Evolutionary conservation across 192 early-diverging fungal species (phyloP), one percentile per base, ranked within the genome.

Genomic region (Coemansia sp.): DNA sequence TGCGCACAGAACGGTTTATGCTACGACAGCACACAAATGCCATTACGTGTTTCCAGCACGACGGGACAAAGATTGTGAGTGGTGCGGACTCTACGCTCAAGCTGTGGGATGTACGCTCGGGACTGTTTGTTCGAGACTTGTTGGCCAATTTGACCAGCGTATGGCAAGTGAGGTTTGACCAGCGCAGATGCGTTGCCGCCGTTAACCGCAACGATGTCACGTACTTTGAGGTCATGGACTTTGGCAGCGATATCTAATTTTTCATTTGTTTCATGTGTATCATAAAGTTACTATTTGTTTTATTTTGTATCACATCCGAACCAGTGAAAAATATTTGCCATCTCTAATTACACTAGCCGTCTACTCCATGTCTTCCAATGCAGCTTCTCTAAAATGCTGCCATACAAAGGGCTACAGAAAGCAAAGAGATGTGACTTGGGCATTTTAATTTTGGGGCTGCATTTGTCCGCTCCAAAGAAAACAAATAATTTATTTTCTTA

Each of bases 31-130:
- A 84, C 39, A 60, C 71, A 3, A 74, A 64, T 3, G 95, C 97
- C 8, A 99, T 99, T 50, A 99, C 97, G 2, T 98, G 96, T 65
- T 97, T 99, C 81, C 96, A 99, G 71, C 93, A 97, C 71, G 97
- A 99, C 70, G 86, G 85, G 10, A 82, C 86, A 29, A 96, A 97
- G 51, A 90, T 98, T 17, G 93, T 98, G 25, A 94, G 92, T 14
- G 97, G 97, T 2, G 92, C 92, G 3, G 97, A 96, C 60, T 91
- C 90, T 5, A 93, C 92, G 0, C 83, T 99, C 24, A 98, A 98
- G 70, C 85, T 98, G 65, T 99, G 97, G 96, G 94, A 99, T 68
- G 84, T 96, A n/a, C 80, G 85, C 12, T 90, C 92, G 17, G 96
- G 96, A 8, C 75, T 86, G 25, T 89, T 91, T 63, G 81, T 92